These are phyloP conservation scores for Yamadazyma sp. DNA, from an alignment of 805 yeast genomes.

Conservation along the genomic window DNA sequence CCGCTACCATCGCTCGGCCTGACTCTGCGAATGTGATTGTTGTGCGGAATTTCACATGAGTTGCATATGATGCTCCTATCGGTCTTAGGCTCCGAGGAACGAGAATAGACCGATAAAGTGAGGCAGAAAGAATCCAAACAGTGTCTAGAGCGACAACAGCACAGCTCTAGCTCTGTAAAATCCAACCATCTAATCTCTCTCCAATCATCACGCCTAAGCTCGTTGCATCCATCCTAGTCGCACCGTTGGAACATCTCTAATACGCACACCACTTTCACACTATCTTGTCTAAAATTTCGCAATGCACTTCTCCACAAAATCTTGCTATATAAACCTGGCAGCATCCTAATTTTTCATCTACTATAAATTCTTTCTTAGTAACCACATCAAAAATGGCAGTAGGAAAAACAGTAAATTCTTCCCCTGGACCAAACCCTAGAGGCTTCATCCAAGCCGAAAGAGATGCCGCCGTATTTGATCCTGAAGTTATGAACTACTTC, in stretches of 20 bases:
- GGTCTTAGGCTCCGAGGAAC: too few species aligned
- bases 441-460: conserved; percentile 34
- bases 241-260: too few species aligned
- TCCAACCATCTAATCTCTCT: too few species aligned
- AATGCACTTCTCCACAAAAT: conserved; percentile 6
- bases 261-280: too few species aligned
- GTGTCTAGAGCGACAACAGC: too few species aligned
- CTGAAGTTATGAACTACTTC: conserved; percentile 39
- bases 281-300: not conserved
- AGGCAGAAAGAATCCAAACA: too few species aligned
- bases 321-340: conserved; percentile 4
- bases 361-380: too few species aligned
- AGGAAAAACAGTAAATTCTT: conserved; percentile 21
- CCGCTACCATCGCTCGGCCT: too few species aligned
- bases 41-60: not conserved
- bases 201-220: not conserved
- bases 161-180: too few species aligned
- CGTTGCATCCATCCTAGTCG: too few species aligned
- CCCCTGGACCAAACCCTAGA: conserved; percentile 33
- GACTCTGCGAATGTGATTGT: too few species aligned
- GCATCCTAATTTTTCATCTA: not conserved
- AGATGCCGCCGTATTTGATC: conserved; percentile 31
- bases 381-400: conserved; percentile 12
- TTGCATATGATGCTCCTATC: not conserved
- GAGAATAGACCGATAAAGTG: too few species aligned